Base-by-base conservation (phyloP, 805 yeast species). In the Zygotorulaspora chibaensis region DNA sequence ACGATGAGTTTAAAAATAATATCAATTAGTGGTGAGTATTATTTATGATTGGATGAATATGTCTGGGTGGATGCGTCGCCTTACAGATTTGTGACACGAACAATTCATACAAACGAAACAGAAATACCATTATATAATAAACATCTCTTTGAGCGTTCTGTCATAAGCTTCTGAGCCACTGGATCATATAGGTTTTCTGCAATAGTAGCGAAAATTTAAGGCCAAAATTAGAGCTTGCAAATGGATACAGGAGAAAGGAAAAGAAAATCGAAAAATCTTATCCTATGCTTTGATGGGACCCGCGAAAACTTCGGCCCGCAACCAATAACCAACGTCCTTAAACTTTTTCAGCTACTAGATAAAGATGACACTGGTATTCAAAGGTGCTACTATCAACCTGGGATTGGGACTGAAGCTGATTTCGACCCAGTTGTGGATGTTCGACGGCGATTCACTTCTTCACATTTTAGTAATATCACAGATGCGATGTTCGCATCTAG, bases 341-440 rank as follows among this genome's bases (percentile, higher is more conserved):
- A 76, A 53, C 48, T 80, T 11, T 81, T 73, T 57, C 67, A 75
- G 35, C 63, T 80, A 63, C 55, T 81, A 28, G 79, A 76, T 11
- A 77, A 74, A 46, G 70, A 69, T 36, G 61, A 65, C 18, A 57
- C 66, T 2, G 40, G 45, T 3, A 41, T 51, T 6, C 84, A 80
- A 52, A 50, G 76, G 31, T 80, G 84, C 54, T 81, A 81, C 54
- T 81, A 81, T 54, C 86, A 81, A 55, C 83, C 87, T 1, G 87
- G 87, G 0, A 73, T 83, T 20, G 87, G 88, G 0, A 73, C 76
- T 9, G 64, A 70, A 3, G 73, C 79, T 50, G 62, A 67, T 13
- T 68, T 74, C 9, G 76, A 74, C 35, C 43, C 58, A 1, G 59
- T 58, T 10, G 51, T 51, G 25, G 54, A 55, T 37, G 15, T 45